Evolutionary conservation across 2,329 filamentous ascomycete species (phyloP), one percentile per base, ranked within the genome.

Genomic region (Apiospora pterosperma): DNA sequence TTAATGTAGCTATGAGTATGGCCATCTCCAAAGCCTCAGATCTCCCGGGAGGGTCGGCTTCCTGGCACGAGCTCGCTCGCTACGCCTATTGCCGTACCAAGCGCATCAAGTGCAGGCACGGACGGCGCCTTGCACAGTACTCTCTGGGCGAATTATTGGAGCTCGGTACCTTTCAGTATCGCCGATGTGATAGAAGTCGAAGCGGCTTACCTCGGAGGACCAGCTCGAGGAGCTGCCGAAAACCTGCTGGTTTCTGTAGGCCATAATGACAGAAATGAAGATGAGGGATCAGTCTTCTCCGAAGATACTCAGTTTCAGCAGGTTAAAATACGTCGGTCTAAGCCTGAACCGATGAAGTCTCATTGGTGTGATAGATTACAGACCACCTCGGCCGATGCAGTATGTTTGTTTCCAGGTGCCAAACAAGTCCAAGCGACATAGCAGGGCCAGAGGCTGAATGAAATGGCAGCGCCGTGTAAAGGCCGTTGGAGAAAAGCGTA

Each of bases 151-250:
- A 12, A 5, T 55, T 34, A n/a, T 34, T 38, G 58, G 21, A 60
- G 58, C 23, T 60, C 23, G 58, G 58, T 38, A 36, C 16, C 48
- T 55, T 55, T 55, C 48, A 34, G 28, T 8, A 28, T 55, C n/a
- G 28, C 16, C 19, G 58, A 7, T 28, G 23, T 60, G 58, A 36
- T 38, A 38, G 34, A 39, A 60, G 58, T 60, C 60, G 60, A 62
- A 34, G 60, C 23, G n/a, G 21, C 60, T 42, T 62, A 62, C 60
- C 60, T 62, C 60, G 60, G 39, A 42, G 28, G 60, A 44, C 60
- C 60, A 62, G 39, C 31, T 62, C 31, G 60, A 36, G 14, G 60
- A 31, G 38, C 28, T 34, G 23, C 60, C 39, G 39, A 44, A 31
- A 31, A 28, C 23, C 16, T 25, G 23, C 19, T 62, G 60, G 28